Evolutionary conservation across 83 land plant genomes (phyloP), one percentile per base, ranked within the genome.

Genomic region (Thuja plicata): DNA sequence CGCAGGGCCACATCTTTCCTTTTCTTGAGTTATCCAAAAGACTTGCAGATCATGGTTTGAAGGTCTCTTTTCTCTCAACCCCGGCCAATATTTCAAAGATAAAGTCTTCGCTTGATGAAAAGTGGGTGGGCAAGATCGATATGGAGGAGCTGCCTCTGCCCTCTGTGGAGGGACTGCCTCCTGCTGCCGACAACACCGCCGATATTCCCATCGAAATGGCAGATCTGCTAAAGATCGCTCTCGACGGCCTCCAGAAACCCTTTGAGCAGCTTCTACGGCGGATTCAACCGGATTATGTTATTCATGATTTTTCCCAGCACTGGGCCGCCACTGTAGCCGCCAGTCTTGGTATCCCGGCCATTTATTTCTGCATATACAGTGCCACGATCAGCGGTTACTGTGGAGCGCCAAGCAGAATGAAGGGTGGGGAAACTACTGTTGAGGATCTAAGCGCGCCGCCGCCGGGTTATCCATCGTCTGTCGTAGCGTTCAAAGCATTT

Each of bases 1-100:
- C 94, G 2, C 84, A 91, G 24, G 94, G 94, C 57, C 94, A 93
- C 86, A 70, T 93, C 48, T 76, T 87, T 0, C 93, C 92, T 17
- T 91, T 82, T n/a, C 80, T 90, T 2, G 87, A 93, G 62, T 88
- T 93, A 74, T 88, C 94, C 80, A 90, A 84, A 16, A 45, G 21
- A 66, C 76, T 93, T 21, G 93, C 91, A 30, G 35, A 12, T 71
- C 57, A 2, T 0, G 90, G 92, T 0, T 9, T 80, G 70, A 71
- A 15, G n/a, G 71, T 91, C 62, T 86, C 91, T 21, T 90, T 89
- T 73, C 38, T 93, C 34, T 93, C 93, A 16, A 89, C 94, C 3
- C 92, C 94, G 24, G 41, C 50, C 35, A 93, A 91, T 87, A 71
- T 93, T 78, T 37, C 86, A 13, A 46, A 32, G 48, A 9, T 83